A percentile compares a stretch with the other conserved stretches of the same genome.
phyloP scores from a whole-genome alignment of 345 rosid species.

The Dovyalis caffra region DNA sequence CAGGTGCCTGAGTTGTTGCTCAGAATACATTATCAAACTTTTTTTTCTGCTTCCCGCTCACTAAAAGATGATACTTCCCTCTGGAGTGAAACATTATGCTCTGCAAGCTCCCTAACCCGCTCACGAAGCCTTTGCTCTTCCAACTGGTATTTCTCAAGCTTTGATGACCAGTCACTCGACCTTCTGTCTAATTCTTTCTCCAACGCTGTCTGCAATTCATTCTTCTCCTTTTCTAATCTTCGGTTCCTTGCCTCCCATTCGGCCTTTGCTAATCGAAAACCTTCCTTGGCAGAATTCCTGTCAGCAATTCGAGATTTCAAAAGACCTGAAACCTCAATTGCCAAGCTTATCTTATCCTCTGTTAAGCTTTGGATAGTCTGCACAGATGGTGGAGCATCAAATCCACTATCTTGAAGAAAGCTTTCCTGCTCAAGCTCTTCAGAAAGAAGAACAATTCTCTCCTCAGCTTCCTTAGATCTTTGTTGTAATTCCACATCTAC shows the following conservation, averaged over 20 bases:
- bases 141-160: slow-evolving; percentile 71
- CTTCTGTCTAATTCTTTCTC: slow-evolving; percentile 98
- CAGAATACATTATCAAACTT: slow-evolving; percentile 49
- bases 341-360: slow-evolving; percentile 73
- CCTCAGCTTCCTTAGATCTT: slow-evolving; percentile 70
- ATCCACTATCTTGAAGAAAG: slow-evolving; percentile 48
- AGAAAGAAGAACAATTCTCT: slow-evolving; percentile 63
- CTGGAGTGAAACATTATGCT: slow-evolving; percentile 92
- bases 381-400: slow-evolving; percentile 62
- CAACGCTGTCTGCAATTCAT: slow-evolving; percentile 71
- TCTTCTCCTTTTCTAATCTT: slow-evolving; percentile 74
- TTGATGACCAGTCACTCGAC: slow-evolving; percentile 84
- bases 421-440: slow-evolving; percentile 65
- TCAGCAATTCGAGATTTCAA: slow-evolving; percentile 60
- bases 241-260: slow-evolving; percentile 55
- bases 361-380: slow-evolving; percentile 51
- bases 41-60: slow-evolving; percentile 69
- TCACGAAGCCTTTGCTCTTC: slow-evolving; percentile 96
- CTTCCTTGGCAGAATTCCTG: slow-evolving; percentile 64
- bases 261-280: slow-evolving; percentile 46
- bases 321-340: slow-evolving; percentile 66
- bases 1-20: slow-evolving; percentile 61
- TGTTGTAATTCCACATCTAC: slow-evolving; percentile 51
- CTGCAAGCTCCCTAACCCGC: slow-evolving; percentile 93
- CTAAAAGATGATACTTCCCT: slow-evolving; percentile 67